These are phyloP conservation scores for Cocos nucifera DNA, from an alignment of 176 grass and related monocot genomes.

Conservation along the genomic window DNA sequence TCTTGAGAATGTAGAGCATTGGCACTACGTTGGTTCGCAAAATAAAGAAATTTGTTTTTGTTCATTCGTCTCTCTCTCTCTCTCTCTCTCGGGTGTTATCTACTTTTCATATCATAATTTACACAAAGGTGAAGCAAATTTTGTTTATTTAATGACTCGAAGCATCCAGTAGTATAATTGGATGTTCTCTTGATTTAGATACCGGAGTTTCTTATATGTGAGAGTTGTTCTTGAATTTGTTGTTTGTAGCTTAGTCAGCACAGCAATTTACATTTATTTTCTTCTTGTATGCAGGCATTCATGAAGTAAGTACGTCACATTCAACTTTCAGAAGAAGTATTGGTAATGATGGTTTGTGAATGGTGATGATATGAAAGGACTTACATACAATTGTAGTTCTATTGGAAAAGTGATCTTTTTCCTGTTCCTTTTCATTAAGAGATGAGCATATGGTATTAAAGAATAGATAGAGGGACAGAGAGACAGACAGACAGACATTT, in stretches of 20 bases:
- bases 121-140: too few relatives aligned
- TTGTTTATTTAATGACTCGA: too few relatives aligned
- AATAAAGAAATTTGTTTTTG: too few relatives aligned
- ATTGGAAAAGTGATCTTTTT: background rate
- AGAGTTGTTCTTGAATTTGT: background rate
- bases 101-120: too few relatives aligned
- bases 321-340: conserved; percentile 1
- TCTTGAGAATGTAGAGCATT: too few relatives aligned
- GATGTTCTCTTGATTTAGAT: background rate
- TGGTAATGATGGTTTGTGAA: conserved; percentile 3
- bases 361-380: background rate
- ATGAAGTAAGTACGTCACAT: conserved; percentile 70
- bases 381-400: background rate
- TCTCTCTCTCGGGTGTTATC: too few relatives aligned
- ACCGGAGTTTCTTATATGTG: too few relatives aligned
- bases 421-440: background rate
- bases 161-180: too few relatives aligned
- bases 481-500: too few relatives aligned
- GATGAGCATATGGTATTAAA: background rate
- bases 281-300: conserved; percentile 64
- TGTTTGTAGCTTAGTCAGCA: background rate
- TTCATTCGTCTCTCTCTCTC: too few relatives aligned
- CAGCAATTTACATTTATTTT: conserved; percentile 1
- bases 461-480: too few relatives aligned
- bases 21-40: too few relatives aligned